These are phyloP conservation scores for Umbellularia californica DNA, from an alignment of 164 flowering plant genomes.

Conservation along the genomic window DNA sequence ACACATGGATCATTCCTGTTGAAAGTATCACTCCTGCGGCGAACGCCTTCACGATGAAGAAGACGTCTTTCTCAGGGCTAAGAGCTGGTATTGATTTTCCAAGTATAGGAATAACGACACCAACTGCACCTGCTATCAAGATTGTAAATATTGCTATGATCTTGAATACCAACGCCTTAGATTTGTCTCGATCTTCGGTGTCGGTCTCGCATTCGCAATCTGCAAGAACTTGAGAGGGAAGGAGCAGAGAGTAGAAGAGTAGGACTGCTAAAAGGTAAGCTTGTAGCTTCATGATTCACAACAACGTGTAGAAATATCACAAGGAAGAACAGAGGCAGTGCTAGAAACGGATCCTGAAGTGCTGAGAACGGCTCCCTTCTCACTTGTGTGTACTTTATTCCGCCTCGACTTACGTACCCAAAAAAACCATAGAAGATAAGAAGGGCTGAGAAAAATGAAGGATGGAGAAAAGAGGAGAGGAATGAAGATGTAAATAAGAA, in stretches of 20 bases:
- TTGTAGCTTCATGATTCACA: background rate
- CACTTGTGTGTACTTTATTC: no score
- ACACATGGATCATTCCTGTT: constrained; percentile 35
- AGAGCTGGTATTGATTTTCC: constrained; percentile 23
- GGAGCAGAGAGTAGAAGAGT: background rate
- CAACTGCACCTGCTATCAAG: constrained; percentile 24
- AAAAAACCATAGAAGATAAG: no score
- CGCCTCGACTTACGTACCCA: no score
- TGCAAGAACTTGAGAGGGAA: background rate
- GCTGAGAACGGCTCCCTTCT: no score
- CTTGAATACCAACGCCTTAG: constrained; percentile 22
- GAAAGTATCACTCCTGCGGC: constrained; percentile 46
- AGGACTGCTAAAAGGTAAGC: background rate
- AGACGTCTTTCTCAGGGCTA: constrained; percentile 26
- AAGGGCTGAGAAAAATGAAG: no score
- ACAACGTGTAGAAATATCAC: no score
- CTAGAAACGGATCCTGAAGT: no score
- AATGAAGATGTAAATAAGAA: no score
- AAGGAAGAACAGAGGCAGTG: no score
- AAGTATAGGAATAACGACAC: constrained; percentile 28
- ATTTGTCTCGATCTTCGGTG: background rate
- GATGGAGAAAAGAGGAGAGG: no score
- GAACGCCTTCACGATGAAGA: constrained; percentile 39
- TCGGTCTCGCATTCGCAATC: background rate
- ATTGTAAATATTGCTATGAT: constrained; percentile 28